Evolutionary conservation across 306 rosid species (phyloP), one percentile per base, ranked within the genome.

Genomic region (Prunus armeniaca): DNA sequence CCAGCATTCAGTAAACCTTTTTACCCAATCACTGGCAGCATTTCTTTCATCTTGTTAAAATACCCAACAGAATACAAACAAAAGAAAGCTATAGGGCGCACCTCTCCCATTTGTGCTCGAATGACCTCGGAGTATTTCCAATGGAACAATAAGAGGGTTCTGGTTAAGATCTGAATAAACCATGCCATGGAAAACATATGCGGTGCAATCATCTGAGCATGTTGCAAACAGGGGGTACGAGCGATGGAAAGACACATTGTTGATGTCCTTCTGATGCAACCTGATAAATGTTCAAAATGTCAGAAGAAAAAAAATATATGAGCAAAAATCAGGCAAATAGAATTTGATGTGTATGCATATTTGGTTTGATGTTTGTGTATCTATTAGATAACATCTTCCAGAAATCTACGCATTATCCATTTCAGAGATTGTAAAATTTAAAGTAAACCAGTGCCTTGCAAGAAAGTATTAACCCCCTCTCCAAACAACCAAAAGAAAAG

Each of bases 221-320:
- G 97, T 85, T 12, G 98, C 98, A 83, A 92, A 95, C 65, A 95
- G 66, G 15, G 97, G 97, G 73, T 86, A 92, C 22, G 91, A 81
- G 19, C 92, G 98, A 78, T 95, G 98, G 73, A 85, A 90, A 65
- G 87, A 89, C 69, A 92, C 97, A 46, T 80, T 84, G 79, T 86
- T 95, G 85, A 95, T 77, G 84, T 95, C 98, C 82, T 92, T 92
- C 50, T 93, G 91, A 88, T 90, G 97, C 79, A 94, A 92, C 89
- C 98, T 95, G 91, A 72, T 30, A 46, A 20, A 24, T 61, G 74
- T 67, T 67, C 50, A 69, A 78, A 79, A 77, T 27, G 41, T 68
- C 72, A 54, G 83, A 22, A 72, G 17, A 77, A 28, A 71, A 66
- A 51, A 12, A 25, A 30, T 22, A 51, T 56, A 64, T 20, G 25